A percentile compares a stretch with the other conserved stretches of the same genome.
These are phyloP conservation scores for Purpureocillium lavendulum DNA, from an alignment of 2,329 filamentous ascomycete genomes.

Conservation along the genomic window DNA sequence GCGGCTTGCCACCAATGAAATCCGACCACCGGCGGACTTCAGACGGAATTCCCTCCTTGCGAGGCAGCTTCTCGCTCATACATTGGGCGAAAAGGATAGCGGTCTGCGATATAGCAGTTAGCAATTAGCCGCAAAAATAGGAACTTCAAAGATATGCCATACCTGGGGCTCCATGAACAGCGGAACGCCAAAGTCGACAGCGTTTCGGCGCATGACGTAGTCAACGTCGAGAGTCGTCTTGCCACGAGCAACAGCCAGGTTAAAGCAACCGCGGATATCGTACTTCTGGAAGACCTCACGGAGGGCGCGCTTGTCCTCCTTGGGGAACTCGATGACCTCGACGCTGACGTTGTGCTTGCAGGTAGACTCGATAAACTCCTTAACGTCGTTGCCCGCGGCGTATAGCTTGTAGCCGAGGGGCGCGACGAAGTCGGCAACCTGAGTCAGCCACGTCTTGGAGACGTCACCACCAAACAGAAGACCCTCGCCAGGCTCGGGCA, in stretches of 20 bases:
- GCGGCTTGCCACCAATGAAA: constrained; percentile 80
- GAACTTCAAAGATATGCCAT: constrained; percentile 24
- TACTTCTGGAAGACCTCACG: constrained; percentile 96
- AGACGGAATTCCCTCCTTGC: constrained; percentile 75
- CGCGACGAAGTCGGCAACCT: constrained; percentile 77
- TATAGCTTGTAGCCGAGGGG: constrained; percentile 93
- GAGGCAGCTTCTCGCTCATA: constrained; percentile 93
- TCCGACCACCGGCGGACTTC: constrained; percentile 95
- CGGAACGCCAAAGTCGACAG: constrained; percentile 95
- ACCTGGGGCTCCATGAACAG: constrained; percentile 98
- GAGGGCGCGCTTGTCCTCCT: constrained; percentile 88
- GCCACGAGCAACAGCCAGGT: constrained; percentile 75
- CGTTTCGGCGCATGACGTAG: constrained; percentile 97
- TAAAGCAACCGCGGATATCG: constrained; percentile 93
- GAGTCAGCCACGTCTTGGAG: constrained; percentile 60
- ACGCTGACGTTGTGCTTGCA: constrained; percentile 62
- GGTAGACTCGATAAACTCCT: constrained; percentile 69
- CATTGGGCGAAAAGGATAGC: constrained; percentile 93
- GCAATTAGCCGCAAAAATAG: constrained; percentile 9
- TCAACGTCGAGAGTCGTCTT: constrained; percentile 85
- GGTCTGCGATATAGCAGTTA: constrained; percentile 51
- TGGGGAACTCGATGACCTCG: constrained; percentile 94
- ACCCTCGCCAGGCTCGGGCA: constrained; percentile 90
- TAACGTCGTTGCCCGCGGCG: constrained; percentile 73
- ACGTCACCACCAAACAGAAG: constrained; percentile 87